phyloP scores from a whole-genome alignment of 1,139 yeast species.

The Taphrina populina region DNA sequence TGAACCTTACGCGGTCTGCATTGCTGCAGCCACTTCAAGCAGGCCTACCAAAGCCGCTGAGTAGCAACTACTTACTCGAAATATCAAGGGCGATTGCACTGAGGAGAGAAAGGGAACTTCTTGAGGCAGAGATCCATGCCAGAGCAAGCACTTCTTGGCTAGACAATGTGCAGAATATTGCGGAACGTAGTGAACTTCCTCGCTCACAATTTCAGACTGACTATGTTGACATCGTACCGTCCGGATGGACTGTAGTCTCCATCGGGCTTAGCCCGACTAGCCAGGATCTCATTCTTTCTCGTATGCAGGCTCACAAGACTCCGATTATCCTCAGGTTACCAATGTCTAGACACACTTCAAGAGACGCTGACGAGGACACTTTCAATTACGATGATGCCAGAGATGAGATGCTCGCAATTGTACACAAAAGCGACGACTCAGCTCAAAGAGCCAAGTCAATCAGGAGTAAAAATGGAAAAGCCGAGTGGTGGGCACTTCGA shows the following conservation, averaged over 20 bases:
- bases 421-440: conserved; percentile 59
- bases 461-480: conserved; percentile 61
- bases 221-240: conserved; percentile 46
- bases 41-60: background rate
- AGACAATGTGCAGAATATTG: background rate
- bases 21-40: background rate
- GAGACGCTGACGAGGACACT: conserved; percentile 51
- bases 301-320: conserved; percentile 44
- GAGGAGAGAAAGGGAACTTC: background rate
- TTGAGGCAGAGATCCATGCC: background rate
- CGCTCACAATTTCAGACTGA: conserved; percentile 41
- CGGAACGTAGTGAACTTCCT: conserved; percentile 4
- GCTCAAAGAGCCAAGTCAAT: conserved; percentile 50
- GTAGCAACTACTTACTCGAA: conserved; percentile 21
- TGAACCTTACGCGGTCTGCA: conserved; percentile 22
- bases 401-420: conserved; percentile 53
- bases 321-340: conserved; percentile 64
- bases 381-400: conserved; percentile 54
- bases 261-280: conserved; percentile 62
- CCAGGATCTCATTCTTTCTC: conserved; percentile 59
- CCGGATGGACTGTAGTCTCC: conserved; percentile 60
- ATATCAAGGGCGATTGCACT: conserved; percentile 2
- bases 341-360: conserved; percentile 53
- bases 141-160: background rate
- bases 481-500: conserved; percentile 75